Conservation (phyloP, 192 early-diverging fungal genomes). For the Backusella parvicylindrica region DNA sequence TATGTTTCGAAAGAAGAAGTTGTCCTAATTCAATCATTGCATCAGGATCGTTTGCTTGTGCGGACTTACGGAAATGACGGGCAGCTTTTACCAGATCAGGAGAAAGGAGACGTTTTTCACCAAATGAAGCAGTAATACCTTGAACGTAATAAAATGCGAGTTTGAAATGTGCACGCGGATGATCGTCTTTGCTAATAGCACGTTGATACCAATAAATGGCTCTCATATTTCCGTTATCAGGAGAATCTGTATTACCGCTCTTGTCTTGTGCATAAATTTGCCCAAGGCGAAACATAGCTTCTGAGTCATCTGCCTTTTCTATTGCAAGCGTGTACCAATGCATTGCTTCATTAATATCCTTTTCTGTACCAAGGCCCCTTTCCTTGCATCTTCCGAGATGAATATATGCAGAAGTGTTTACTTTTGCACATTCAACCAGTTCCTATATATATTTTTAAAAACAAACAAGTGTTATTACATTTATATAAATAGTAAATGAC, state of each 20-base stretch:
- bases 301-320: slow-evolving; percentile 16
- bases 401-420: slow-evolving; percentile 20
- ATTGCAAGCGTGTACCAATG: slow-evolving; percentile 28
- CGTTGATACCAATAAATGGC: slow-evolving; percentile 26
- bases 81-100: slow-evolving; percentile 5
- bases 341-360: slow-evolving; percentile 16
- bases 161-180: slow-evolving; percentile 22
- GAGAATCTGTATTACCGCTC: neutral
- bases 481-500: neutral
- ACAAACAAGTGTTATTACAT: neutral
- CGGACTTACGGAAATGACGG: slow-evolving; percentile 17
- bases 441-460: slow-evolving; percentile 13
- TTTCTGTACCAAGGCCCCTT: slow-evolving; percentile 18
- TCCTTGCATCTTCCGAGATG: slow-evolving; percentile 30
- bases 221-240: neutral
- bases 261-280: slow-evolving; percentile 17
- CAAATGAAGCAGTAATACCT: slow-evolving; percentile 8
- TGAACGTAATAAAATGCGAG: slow-evolving; percentile 19
- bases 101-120: neutral
- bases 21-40: slow-evolving; percentile 31
- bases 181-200: slow-evolving; percentile 18
- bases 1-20: slow-evolving; percentile 4
- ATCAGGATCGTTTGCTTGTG: slow-evolving; percentile 21
- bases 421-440: slow-evolving; percentile 18
- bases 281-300: slow-evolving; percentile 33